phyloP scores from a whole-genome alignment of 768 basidiomycete genomes.

The Hortiboletus flavorubellus region DNA sequence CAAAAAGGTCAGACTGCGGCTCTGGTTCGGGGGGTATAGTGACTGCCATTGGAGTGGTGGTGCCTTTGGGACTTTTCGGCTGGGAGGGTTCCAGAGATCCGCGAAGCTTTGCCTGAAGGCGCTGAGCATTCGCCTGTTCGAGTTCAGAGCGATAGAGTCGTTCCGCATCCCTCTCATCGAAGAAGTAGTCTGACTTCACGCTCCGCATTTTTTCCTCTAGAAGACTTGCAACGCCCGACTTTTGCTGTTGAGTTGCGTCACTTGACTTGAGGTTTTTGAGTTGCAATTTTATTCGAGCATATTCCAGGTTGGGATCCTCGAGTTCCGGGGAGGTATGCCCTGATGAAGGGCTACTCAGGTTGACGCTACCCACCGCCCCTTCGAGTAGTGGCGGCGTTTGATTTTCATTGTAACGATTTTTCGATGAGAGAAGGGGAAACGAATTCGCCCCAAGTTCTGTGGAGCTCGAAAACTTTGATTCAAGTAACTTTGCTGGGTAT shows the following conservation, averaged over 20 bases:
- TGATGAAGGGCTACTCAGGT: conserved; percentile 20
- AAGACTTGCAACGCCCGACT: conserved; percentile 30
- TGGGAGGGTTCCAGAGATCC: conserved; percentile 12
- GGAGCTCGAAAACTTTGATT: background rate
- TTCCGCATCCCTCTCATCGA: conserved; percentile 66
- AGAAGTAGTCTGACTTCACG: conserved; percentile 62
- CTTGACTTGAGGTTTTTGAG: conserved; percentile 45
- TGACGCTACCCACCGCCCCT: conserved; percentile 6
- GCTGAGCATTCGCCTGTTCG: conserved; percentile 42
- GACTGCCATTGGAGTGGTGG: background rate
- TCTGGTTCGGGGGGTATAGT: background rate
- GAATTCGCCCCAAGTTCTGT: conserved; percentile 40
- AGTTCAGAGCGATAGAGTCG: conserved; percentile 52
- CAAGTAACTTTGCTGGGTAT: background rate
- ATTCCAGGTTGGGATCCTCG: conserved; percentile 58
- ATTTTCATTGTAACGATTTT: background rate
- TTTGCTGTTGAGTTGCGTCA: conserved; percentile 24
- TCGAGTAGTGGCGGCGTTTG: background rate
- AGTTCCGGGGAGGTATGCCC: conserved; percentile 35
- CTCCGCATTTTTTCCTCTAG: conserved; percentile 45
- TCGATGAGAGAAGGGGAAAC: conserved; percentile 37
- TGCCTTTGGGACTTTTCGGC: background rate
- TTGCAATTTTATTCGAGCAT: conserved; percentile 60
- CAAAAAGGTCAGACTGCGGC: conserved; percentile 45
- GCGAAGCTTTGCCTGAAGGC: conserved; percentile 44